phyloP scores from a whole-genome alignment of 1,139 yeast genomes.

The Candida dubliniensis region DNA sequence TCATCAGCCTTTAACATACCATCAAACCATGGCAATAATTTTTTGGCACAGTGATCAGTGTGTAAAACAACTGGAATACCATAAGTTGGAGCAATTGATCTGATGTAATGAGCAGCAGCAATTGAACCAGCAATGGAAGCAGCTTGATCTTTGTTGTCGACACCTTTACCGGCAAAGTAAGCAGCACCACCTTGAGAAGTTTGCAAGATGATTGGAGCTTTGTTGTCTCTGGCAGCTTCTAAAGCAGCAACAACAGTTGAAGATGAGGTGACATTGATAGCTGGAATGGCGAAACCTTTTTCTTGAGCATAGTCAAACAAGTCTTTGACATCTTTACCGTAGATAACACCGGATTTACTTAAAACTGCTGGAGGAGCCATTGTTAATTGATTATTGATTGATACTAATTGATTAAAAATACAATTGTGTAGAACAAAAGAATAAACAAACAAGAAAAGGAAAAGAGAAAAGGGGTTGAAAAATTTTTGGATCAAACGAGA shows the following conservation, averaged over 20 bases:
- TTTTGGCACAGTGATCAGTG: conserved; percentile 99
- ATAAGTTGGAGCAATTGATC: conserved; percentile 94
- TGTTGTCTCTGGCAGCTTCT: conserved; percentile 97
- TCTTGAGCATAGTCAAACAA: conserved; percentile 93
- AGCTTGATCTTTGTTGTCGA: conserved; percentile 85
- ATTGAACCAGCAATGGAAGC: conserved; percentile 95
- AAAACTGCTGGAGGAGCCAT: conserved; percentile 64
- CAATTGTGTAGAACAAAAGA: conserved; percentile 3
- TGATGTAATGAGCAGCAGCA: conserved; percentile 98
- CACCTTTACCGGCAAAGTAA: conserved; percentile 99
- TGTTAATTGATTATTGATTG: conserved; percentile 4
- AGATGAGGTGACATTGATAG: conserved; percentile 96
- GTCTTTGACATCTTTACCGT: conserved; percentile 95
- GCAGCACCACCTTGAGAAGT: conserved; percentile 99
- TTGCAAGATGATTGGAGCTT: conserved; percentile 95
- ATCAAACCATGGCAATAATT: conserved; percentile 97
- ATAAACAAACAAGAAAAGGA: not conserved
- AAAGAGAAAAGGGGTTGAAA: conserved; percentile 1
- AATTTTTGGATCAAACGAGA: not conserved
- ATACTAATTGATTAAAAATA: conserved; percentile 1
- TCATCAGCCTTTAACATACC: conserved; percentile 98
- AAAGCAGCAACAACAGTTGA: conserved; percentile 96
- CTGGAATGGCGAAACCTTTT: conserved; percentile 96
- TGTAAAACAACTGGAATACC: conserved; percentile 96
- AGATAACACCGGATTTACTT: conserved; percentile 94